Evolutionary conservation across 352 stramenopile genomes (phyloP).

Genomic region (Phytopythium cucurbitacearum): DNA sequence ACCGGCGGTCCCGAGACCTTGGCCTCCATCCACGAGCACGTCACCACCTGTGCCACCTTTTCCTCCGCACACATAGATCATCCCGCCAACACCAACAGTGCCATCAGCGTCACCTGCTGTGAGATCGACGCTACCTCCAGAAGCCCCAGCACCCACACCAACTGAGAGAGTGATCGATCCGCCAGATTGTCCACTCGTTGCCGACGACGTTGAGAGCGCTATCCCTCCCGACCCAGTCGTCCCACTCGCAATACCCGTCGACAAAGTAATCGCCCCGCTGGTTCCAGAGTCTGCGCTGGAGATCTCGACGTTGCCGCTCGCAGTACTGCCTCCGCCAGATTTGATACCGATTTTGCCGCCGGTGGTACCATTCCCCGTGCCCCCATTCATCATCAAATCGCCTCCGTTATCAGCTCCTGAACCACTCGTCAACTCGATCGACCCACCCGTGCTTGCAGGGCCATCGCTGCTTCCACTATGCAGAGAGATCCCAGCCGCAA

Average conservation of each 20-base stretch:
- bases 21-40: not conserved
- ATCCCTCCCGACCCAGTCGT: not conserved
- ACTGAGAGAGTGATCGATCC: too few species aligned
- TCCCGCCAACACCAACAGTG: not conserved
- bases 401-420: constrained; percentile 1
- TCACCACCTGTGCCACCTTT: not conserved
- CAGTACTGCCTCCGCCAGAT: constrained; percentile 1
- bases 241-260: not conserved
- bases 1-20: too few species aligned
- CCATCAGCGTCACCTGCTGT: not conserved
- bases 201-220: too few species aligned
- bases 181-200: too few species aligned
- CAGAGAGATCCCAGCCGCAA: constrained; percentile 14
- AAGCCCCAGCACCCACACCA: too few species aligned
- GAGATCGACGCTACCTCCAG: too few species aligned
- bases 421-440: constrained; percentile 11
- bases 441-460: constrained; percentile 11
- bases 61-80: not conserved
- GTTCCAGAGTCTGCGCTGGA: not conserved
- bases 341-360: not conserved
- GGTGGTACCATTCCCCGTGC: not conserved
- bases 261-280: constrained; percentile 1
- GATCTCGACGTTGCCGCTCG: too few species aligned
- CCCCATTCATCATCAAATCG: not conserved
- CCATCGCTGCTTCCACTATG: constrained; percentile 19